phyloP scores from a whole-genome alignment of 176 grass and related monocot genomes.

The Olyra latifolia region DNA sequence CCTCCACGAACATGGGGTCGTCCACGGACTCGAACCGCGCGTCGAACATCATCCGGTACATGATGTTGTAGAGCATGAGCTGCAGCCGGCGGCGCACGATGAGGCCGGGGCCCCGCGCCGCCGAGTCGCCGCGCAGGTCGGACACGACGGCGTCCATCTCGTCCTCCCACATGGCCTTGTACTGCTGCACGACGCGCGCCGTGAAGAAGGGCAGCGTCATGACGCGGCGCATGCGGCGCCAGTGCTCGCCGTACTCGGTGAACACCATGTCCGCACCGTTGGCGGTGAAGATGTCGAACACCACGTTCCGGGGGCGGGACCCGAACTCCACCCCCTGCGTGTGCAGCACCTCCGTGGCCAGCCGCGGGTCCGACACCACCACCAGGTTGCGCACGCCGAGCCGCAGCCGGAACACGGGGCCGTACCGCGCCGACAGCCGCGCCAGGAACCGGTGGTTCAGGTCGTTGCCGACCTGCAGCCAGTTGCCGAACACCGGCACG shows the following conservation, averaged over 20 bases:
- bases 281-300: constrained; percentile 92
- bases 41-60: constrained; percentile 97
- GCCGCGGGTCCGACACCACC: constrained; percentile 61
- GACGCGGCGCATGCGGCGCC: constrained; percentile 92
- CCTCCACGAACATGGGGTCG: constrained; percentile 71
- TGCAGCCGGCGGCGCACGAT: constrained; percentile 69
- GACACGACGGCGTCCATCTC: constrained; percentile 47
- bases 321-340: constrained; percentile 94
- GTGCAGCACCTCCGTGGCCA: constrained; percentile 85
- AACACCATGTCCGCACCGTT: constrained; percentile 86
- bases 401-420: constrained; percentile 64
- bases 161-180: constrained; percentile 68
- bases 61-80: constrained; percentile 96
- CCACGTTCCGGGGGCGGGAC: constrained; percentile 83
- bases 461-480: constrained; percentile 92
- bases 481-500: constrained; percentile 71
- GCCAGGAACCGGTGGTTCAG: constrained; percentile 78
- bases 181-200: constrained; percentile 62
- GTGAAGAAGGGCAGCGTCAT: constrained; percentile 97
- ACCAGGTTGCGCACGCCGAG: constrained; percentile 88
- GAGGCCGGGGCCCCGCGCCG: neutral
- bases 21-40: constrained; percentile 58
- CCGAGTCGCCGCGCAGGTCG: neutral
- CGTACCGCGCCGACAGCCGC: constrained; percentile 53
- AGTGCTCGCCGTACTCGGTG: constrained; percentile 95